phyloP scores from a whole-genome alignment of 768 basidiomycete species.

The Mycena galopus region DNA sequence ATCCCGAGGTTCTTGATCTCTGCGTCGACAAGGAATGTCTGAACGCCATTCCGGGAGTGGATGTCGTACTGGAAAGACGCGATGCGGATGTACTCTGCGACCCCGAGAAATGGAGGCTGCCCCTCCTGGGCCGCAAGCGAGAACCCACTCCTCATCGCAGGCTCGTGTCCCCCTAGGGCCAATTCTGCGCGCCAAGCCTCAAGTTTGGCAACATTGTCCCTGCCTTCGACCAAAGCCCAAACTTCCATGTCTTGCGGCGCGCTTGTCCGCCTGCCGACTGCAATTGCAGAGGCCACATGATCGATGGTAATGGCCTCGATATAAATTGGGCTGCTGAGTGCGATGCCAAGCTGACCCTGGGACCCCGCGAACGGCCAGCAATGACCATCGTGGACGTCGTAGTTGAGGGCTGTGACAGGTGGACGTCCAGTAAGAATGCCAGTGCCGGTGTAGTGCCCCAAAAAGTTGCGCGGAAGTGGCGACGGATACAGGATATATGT shows the following conservation, averaged over 20 bases:
- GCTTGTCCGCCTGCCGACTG: slow-evolving; percentile 77
- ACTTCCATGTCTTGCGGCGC: slow-evolving; percentile 91
- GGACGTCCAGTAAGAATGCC: slow-evolving; percentile 79
- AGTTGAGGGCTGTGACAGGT: slow-evolving; percentile 55
- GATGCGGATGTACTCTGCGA: slow-evolving; percentile 70
- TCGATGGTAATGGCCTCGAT: slow-evolving; percentile 89
- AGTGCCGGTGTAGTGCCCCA: slow-evolving; percentile 70
- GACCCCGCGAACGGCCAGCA: slow-evolving; percentile 93
- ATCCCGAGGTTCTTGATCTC: slow-evolving; percentile 78
- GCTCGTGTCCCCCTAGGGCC: slow-evolving; percentile 48
- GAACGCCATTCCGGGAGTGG: slow-evolving; percentile 71
- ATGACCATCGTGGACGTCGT: slow-evolving; percentile 83
- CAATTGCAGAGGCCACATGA: slow-evolving; percentile 86
- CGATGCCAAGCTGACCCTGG: slow-evolving; percentile 85
- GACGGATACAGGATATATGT: no score
- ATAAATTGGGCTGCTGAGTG: slow-evolving; percentile 77
- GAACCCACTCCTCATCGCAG: no score
- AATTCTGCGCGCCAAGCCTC: slow-evolving; percentile 64
- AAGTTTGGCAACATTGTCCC: slow-evolving; percentile 75
- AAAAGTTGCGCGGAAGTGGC: neutral
- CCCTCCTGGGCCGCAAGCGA: no score
- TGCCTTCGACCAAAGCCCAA: slow-evolving; percentile 89
- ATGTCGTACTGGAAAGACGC: slow-evolving; percentile 75
- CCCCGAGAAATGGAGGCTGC: slow-evolving; percentile 62
- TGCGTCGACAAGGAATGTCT: slow-evolving; percentile 82